Evolutionary conservation across 2,329 filamentous ascomycete species (phyloP), one percentile per base, ranked within the genome.

Genomic region (Lithohypha guttulata): DNA sequence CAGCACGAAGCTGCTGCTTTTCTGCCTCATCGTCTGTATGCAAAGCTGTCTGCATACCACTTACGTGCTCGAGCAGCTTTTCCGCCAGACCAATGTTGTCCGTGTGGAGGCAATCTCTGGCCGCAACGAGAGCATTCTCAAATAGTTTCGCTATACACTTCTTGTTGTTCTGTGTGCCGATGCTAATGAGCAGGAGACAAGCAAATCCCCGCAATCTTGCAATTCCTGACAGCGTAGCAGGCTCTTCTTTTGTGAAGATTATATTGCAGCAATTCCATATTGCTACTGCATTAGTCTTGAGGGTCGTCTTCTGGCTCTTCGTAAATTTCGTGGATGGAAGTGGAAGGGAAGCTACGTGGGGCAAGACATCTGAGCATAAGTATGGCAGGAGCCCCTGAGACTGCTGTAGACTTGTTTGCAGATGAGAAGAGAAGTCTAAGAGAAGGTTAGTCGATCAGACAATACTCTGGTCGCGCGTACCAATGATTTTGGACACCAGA

Each of bases 101-200:
- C 3, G 64, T 27, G 22, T 15, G 25, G n/a, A 91, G 63, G 49
- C 79, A 85, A 27, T 65, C 65, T 50, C 68, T 73, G 14, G 70
- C 71, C 4, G 78, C 69, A 54, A 79, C 83, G 41, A 93, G 61
- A 8, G 77, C 78, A 48, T 84, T 61, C 52, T 72, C 78, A 54
- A 84, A 64, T 14, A 84, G 57, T 40, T 81, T 73, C 20, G 75
- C 55, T 11, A 68, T 53, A 13, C 17, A 22, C 44, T 39, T 36
- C 18, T 42, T 41, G 15, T 34, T 29, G 20, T 20, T 41, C 25
- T 71, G 62, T 42, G 71, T 73, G 13, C 18, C 27, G 17, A 30
- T 39, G 29, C 72, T 62, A 29, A 80, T 75, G 10, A 93, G 63
- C 41, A 89, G 58, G 10, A 79, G 60, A 51, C 84, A 85, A 0